Conservation (phyloP, 768 basidiomycete genomes). For the Thelephora ganbajun region DNA sequence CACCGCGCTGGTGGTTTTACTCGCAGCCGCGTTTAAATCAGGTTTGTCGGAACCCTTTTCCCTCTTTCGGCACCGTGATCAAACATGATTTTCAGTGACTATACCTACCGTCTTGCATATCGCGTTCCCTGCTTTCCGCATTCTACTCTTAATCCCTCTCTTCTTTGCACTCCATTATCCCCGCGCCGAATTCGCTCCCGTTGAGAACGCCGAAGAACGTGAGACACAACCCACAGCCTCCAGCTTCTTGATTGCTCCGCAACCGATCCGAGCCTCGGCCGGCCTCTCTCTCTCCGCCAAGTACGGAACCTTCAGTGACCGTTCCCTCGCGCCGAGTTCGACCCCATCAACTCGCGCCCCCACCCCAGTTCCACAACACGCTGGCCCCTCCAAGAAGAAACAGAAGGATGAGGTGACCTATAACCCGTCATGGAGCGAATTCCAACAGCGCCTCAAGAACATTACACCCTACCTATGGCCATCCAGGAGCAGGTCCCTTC, state of each 20-base stretch:
- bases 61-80: neutral
- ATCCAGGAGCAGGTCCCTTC: constrained; percentile 44
- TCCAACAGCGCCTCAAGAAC: constrained; percentile 47
- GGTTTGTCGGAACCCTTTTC: neutral
- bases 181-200: constrained; percentile 46
- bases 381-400: constrained; percentile 14
- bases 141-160: constrained; percentile 46
- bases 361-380: constrained; percentile 23
- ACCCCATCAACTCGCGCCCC: constrained; percentile 34
- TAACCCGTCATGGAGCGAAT: constrained; percentile 61
- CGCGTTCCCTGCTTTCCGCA: constrained; percentile 48
- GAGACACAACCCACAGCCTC: constrained; percentile 27
- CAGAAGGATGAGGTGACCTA: constrained; percentile 36
- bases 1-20: constrained; percentile 39
- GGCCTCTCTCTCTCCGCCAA: constrained; percentile 40
- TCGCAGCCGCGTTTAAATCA: constrained; percentile 1
- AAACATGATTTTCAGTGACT: constrained; percentile 9
- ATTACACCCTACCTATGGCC: constrained; percentile 83
- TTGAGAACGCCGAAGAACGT: constrained; percentile 23
- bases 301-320: constrained; percentile 62
- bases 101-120: constrained; percentile 32
- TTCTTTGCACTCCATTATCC: constrained; percentile 50
- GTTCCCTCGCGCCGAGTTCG: constrained; percentile 36
- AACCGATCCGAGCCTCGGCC: constrained; percentile 19
- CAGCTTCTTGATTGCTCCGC: constrained; percentile 34